Evolutionary conservation across 2,329 filamentous ascomycete genomes (phyloP), one percentile per base, ranked within the genome.

Genomic region (Acrodontium crateriforme): DNA sequence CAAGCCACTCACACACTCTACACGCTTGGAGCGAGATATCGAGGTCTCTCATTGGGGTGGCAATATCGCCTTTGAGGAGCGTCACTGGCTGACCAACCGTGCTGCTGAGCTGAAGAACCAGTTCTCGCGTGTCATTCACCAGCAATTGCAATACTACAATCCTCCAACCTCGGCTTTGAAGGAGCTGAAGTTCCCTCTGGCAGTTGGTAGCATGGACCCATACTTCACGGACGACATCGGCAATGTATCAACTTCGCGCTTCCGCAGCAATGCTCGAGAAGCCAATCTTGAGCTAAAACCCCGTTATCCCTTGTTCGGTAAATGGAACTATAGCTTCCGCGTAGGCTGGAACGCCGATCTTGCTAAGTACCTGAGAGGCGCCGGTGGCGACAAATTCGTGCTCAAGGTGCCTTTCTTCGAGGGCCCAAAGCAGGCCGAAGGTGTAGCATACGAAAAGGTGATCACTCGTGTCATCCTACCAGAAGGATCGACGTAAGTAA

Each of bases 1-100:
- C 39, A 91, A 87, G 59, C 87, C 89, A 9, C 65, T 98, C 32
- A 78, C 75, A 23, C 81, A 89, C 49, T 71, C 83, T 27, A 73
- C 74, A 18, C 63, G 71, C 10, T 65, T 98, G 34, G 82, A 95
- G 58, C 77, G 89, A 35, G 85, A 95, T 47, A 63, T 98, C 38
- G 89, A 98, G 55, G 78, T 98, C 45, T 92, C 82, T 52, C 89
- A 95, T 58, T 98, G 89, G 89, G 89, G 89, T 41, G 89, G 89
- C 37, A 98, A 98, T 52, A 59, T 95, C 29, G 89, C 89, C 2
- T 83, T 85, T 27, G 89, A 98, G 60, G 89, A 98, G 61, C 74
- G 82, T 32, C 94, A 93, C 59, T 82, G 78, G 55, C 67, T 95
- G 41, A 71, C 72, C 46, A 87, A 98, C 64, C 74, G 78, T 38